A percentile compares a stretch with the other conserved stretches of the same genome.
phyloP scores from a whole-genome alignment of 163 green algal species.

The Chloromonas sp. region DNA sequence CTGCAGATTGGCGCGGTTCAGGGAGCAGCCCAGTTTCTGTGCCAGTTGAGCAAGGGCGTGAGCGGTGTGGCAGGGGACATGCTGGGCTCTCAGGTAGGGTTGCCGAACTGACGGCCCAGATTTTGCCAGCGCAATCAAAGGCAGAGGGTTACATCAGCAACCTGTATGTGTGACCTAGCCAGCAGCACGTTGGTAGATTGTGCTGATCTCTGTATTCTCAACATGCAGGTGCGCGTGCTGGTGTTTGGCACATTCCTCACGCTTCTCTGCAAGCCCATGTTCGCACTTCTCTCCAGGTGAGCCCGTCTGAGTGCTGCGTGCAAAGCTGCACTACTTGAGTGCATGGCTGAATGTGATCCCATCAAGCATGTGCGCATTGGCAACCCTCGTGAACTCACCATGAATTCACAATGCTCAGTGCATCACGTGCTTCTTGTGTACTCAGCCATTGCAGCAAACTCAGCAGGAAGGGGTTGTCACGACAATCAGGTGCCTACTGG shows the following conservation, averaged over 20 bases:
- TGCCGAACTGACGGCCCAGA: too few relatives aligned
- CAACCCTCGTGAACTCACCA: neutral
- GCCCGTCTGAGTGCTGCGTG: neutral
- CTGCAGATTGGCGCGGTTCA: slow-evolving; percentile 79
- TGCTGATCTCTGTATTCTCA: neutral
- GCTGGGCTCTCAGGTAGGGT: slow-evolving; percentile 46
- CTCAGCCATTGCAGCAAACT: too few relatives aligned
- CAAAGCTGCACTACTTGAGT: neutral
- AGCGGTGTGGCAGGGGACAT: slow-evolving; percentile 71
- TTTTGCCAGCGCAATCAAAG: too few relatives aligned
- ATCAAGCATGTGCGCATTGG: neutral
- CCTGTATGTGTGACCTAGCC: too few relatives aligned
- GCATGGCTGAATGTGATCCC: neutral
- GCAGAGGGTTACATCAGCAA: too few relatives aligned
- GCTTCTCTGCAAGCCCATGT: slow-evolving; percentile 83
- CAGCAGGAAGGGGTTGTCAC: too few relatives aligned
- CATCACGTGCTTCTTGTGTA: too few relatives aligned
- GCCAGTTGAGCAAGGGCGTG: slow-evolving; percentile 69
- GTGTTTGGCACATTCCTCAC: slow-evolving; percentile 78
- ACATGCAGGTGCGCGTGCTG: slow-evolving; percentile 57
- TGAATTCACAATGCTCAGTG: neutral
- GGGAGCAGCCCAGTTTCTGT: slow-evolving; percentile 75
- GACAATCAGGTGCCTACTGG: too few relatives aligned
- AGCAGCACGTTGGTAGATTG: too few relatives aligned
- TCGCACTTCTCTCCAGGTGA: slow-evolving; percentile 48